Conservation (phyloP, 2,329 filamentous ascomycete species). For the Botryotinia narcissicola region DNA sequence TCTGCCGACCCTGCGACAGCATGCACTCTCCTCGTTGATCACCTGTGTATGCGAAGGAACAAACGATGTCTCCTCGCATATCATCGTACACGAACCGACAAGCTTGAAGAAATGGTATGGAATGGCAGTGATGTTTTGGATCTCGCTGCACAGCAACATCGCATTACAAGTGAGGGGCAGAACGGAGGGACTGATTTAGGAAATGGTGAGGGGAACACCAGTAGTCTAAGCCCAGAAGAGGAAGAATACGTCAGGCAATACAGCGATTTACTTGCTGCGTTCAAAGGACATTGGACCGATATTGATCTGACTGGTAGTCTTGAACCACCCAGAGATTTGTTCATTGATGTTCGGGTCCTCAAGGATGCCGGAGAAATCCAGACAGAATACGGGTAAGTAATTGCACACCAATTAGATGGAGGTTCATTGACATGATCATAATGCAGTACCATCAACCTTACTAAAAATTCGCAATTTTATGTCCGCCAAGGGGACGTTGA, state of each 20-base stretch:
- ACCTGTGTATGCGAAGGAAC: slow-evolving; percentile 91
- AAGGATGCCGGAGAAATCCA: slow-evolving; percentile 98
- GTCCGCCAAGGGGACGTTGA: slow-evolving; percentile 96
- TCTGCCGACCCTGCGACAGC: slow-evolving; percentile 78
- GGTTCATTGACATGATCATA: slow-evolving; percentile 23
- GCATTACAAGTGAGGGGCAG: slow-evolving; percentile 36
- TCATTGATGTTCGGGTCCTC: slow-evolving; percentile 92
- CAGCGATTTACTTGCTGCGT: slow-evolving; percentile 86
- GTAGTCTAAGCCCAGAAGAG: slow-evolving; percentile 89
- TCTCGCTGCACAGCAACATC: slow-evolving; percentile 56
- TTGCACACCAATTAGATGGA: slow-evolving; percentile 19
- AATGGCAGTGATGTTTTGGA: slow-evolving; percentile 81
- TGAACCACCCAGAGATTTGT: slow-evolving; percentile 90
- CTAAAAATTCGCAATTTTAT: slow-evolving; percentile 97
- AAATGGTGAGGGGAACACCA: slow-evolving; percentile 55
- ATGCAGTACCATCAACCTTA: slow-evolving; percentile 83
- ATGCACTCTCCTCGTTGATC: slow-evolving; percentile 86
- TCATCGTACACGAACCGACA: slow-evolving; percentile 84
- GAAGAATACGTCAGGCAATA: slow-evolving; percentile 95
- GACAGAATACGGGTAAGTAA: slow-evolving; percentile 89
- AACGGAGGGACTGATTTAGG: slow-evolving; percentile 37
- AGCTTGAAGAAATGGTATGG: slow-evolving; percentile 93
- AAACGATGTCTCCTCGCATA: slow-evolving; percentile 95
- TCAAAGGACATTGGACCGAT: slow-evolving; percentile 98
- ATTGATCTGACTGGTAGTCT: slow-evolving; percentile 92